Conservation (phyloP, 192 early-diverging fungal species). For the Thoreauomyces humboldtii region DNA sequence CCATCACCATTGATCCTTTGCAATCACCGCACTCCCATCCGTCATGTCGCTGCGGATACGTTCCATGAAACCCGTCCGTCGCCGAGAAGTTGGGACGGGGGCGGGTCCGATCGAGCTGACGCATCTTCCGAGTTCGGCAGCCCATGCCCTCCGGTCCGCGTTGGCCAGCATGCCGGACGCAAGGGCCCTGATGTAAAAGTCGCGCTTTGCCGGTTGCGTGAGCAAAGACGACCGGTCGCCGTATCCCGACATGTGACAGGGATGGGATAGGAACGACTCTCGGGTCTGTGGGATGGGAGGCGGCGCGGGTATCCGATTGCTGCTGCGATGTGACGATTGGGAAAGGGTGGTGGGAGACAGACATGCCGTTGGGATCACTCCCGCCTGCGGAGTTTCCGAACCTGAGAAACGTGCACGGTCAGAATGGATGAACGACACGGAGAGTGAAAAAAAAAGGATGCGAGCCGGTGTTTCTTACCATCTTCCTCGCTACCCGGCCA, state of each 20-base stretch:
- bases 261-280: background rate
- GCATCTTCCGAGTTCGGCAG: background rate
- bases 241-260: slow-evolving; percentile 2
- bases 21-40: background rate
- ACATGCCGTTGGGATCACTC: background rate
- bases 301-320: no score
- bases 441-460: no score
- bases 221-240: no score
- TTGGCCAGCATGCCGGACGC: slow-evolving; percentile 8
- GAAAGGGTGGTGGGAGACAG: no score
- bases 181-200: slow-evolving; percentile 21
- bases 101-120: background rate
- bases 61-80: background rate
- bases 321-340: no score
- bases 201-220: slow-evolving; percentile 4
- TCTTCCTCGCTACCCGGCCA: background rate
- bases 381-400: slow-evolving; percentile 3
- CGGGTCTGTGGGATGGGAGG: background rate
- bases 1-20: slow-evolving; percentile 3
- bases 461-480: no score
- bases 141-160: slow-evolving; percentile 9
- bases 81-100: background rate
- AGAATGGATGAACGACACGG: no score
- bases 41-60: background rate
- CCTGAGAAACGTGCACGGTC: no score